Evolutionary conservation across 1,284 basidiomycete genomes (phyloP).

Genomic region (Naganishia sp.): DNA sequence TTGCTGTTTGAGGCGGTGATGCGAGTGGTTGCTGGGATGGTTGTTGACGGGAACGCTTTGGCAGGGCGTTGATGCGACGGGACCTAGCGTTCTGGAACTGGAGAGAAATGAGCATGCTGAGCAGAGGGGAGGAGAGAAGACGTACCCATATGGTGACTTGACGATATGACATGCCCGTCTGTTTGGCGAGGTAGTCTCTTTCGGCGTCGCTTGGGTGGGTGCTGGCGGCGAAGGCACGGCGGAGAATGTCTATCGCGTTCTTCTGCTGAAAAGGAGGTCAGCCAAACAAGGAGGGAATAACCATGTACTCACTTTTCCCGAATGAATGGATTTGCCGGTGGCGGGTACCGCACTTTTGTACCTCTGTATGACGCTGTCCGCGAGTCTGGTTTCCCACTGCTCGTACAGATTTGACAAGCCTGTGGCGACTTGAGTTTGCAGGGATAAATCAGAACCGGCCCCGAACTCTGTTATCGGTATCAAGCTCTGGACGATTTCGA

Average conservation of each 20-base stretch:
- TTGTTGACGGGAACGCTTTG: conserved; percentile 13
- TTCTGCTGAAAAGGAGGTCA: no score
- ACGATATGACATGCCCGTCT: conserved; percentile 14
- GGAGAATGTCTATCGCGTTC: background rate
- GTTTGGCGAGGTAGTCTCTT: conserved; percentile 17
- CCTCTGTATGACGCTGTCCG: background rate
- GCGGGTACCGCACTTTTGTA: no score
- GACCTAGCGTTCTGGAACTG: conserved; percentile 25
- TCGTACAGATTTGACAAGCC: background rate
- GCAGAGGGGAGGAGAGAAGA: background rate
- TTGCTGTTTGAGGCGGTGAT: conserved; percentile 11
- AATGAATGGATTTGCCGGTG: no score
- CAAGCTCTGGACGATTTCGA: background rate
- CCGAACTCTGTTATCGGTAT: background rate
- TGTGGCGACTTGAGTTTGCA: conserved; percentile 2
- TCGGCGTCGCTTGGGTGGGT: conserved; percentile 21
- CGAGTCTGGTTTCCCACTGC: background rate
- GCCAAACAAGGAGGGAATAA: no score
- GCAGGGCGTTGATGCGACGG: conserved; percentile 9
- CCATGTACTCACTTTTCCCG: no score
- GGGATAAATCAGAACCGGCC: background rate
- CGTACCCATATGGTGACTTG: conserved; percentile 17
- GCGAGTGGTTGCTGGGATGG: conserved; percentile 2
- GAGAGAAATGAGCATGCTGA: background rate
- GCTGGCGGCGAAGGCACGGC: conserved; percentile 15